Base-by-base conservation (phyloP, 2,329 filamentous ascomycete genomes). In the Coccinonectria pachysandricola region DNA sequence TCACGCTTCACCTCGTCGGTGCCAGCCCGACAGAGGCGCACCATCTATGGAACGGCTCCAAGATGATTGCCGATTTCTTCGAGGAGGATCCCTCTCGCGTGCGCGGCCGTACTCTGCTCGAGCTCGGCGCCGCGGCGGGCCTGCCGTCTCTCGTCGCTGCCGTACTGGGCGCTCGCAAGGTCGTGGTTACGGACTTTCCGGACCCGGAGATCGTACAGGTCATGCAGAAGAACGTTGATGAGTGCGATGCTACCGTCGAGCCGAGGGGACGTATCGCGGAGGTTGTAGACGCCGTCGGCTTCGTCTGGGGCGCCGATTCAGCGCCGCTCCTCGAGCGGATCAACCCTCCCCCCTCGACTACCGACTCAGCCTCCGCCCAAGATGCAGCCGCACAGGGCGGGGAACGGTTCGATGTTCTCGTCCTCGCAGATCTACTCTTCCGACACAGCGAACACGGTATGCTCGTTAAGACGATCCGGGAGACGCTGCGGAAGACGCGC, bases 11-110 rank as follows among this genome's bases (percentile, higher is more conserved):
- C 44, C 72, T 95, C 58, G 83, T 94, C 22, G 87, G 87, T 34
- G 77, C 83, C 54, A 88, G 82, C 61, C 83, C 86, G 13, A 71
- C 92, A 9, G 93, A 92, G 72, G 87, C 84, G 10, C 84, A 95
- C 55, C 70, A 82, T 39, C 69, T 95, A 15, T 96, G 88, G 88
- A 92, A 95, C 54, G 87, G 84, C 34, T 79, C 79, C 34, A 79
- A 82, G 36, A 74, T 83, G 19, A 69, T 88, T 24, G 74, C 86
- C 10, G 65, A 75, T 40, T 86, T 86, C 56, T 74, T 95, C 31
- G 84, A 94, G 56, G 59, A 70, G 21, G 64, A 75, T 37, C 67
- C 75, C n/a, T 45, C 54, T 7, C 65, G 83, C 4, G 66, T 93
- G n/a, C 47, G 57, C 9, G 66, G 57, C 37, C 77, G 73, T 49